Conservation (phyloP, 305 asterid genomes). For the Fraxinus angustifolia region DNA sequence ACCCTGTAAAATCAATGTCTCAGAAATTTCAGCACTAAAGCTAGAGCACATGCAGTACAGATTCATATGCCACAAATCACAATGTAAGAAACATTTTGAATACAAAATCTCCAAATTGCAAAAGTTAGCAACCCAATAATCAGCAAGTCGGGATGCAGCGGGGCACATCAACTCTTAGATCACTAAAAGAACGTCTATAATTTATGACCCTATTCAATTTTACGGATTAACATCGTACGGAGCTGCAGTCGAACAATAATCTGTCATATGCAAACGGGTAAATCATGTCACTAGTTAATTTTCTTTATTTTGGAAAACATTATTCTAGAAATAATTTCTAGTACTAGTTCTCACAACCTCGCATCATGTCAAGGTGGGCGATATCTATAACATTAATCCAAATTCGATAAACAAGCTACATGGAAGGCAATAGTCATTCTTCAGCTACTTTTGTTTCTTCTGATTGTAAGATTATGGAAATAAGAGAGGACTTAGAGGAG, state of each 20-base stretch:
- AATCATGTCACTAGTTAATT: neutral
- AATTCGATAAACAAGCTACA: neutral
- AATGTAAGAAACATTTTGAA: neutral
- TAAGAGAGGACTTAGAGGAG: neutral
- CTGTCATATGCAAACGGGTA: neutral
- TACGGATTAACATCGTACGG: neutral
- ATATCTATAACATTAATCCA: neutral
- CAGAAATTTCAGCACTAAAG: slow-evolving; percentile 1
- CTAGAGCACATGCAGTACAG: neutral
- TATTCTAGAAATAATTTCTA: neutral
- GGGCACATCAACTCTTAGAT: neutral
- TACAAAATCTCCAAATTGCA: neutral
- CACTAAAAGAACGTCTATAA: neutral
- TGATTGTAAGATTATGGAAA: neutral
- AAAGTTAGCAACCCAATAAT: neutral
- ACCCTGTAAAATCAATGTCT: slow-evolving; percentile 39
- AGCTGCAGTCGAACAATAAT: neutral
- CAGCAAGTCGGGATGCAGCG: neutral
- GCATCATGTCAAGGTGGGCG: neutral
- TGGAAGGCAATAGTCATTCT: neutral
- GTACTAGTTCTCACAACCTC: neutral
- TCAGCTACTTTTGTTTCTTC: neutral
- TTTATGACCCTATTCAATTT: neutral
- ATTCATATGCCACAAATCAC: neutral
- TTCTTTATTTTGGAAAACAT: neutral